Conservation (phyloP, 257 asterid species). For the Solanum chmielewskii region DNA sequence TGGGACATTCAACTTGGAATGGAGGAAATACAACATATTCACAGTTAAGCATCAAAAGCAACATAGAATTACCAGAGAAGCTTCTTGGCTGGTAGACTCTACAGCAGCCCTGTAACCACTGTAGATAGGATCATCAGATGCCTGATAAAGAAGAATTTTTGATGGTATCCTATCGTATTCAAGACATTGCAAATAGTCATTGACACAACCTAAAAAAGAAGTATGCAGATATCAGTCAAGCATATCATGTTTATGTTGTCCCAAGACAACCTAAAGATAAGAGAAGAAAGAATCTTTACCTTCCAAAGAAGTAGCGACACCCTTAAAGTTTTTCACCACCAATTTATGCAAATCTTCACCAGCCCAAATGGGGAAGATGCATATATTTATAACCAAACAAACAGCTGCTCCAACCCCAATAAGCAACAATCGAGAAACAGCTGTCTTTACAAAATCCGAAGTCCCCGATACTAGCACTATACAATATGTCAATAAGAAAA, state of each 20-base stretch:
- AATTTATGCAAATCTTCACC: conserved; percentile 92
- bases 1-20: not conserved
- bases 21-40: not conserved
- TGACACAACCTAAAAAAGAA: conserved; percentile 50
- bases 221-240: conserved; percentile 1
- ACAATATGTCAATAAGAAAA: conserved; percentile 75
- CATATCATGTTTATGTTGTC: not conserved
- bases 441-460: conserved; percentile 45
- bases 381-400: conserved; percentile 54
- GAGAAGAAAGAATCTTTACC: conserved; percentile 20
- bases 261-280: not conserved
- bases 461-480: conserved; percentile 73
- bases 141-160: conserved; percentile 74
- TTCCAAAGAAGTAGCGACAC: conserved; percentile 76
- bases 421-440: conserved; percentile 62
- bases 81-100: conserved; percentile 91
- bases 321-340: conserved; percentile 67
- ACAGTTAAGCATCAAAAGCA: not conserved
- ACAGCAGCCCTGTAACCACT: conserved; percentile 82
- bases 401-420: conserved; percentile 73
- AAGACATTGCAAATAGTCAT: conserved; percentile 54
- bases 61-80: conserved; percentile 46
- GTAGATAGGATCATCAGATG: conserved; percentile 82
- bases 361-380: conserved; percentile 84
- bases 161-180: conserved; percentile 80